Percentiles rank a stretch among this genome's conserved stretches.
Conservation (phyloP, 139 green algal species). For the Chlamydomonas incerta region DNA sequence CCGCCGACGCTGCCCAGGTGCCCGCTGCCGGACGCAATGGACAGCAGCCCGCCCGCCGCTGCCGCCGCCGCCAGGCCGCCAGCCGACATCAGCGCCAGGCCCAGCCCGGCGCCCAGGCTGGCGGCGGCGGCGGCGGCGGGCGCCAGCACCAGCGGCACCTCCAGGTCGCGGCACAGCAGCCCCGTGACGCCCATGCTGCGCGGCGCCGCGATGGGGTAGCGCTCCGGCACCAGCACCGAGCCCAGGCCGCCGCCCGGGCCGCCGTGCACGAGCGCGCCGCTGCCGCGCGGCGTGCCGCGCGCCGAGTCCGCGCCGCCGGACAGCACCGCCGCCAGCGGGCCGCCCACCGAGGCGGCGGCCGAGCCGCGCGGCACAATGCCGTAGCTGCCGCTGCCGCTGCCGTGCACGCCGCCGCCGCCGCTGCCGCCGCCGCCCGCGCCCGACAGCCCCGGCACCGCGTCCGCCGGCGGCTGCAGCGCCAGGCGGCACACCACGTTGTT, state of each 20-base stretch:
- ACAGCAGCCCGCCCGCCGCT: too few relatives aligned
- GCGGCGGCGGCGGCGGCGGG: not conserved
- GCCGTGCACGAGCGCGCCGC: not conserved
- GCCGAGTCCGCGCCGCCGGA: too few relatives aligned
- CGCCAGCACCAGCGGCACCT: not conserved
- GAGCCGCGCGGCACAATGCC: too few relatives aligned
- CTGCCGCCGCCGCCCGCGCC: not conserved
- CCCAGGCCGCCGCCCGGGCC: not conserved
- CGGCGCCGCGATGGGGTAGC: constrained; percentile 28
- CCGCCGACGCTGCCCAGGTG: too few relatives aligned
- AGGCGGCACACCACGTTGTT: constrained; percentile 16
- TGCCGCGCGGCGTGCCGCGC: too few relatives aligned
- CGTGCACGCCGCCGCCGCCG: not conserved
- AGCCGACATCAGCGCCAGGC: not conserved
- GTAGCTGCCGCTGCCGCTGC: not conserved
- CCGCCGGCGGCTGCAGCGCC: not conserved
- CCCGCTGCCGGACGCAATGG: too few relatives aligned
- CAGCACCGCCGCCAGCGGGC: too few relatives aligned
- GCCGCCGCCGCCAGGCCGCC: too few relatives aligned
- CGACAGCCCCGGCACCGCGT: not conserved
- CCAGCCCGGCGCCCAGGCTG: not conserved
- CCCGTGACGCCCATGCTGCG: constrained; percentile 19
- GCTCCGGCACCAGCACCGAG: not conserved
- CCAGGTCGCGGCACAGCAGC: constrained; percentile 21
- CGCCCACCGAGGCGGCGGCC: too few relatives aligned